phyloP scores from a whole-genome alignment of 2,329 filamentous ascomycete species.

The Metarhizium robertsii region DNA sequence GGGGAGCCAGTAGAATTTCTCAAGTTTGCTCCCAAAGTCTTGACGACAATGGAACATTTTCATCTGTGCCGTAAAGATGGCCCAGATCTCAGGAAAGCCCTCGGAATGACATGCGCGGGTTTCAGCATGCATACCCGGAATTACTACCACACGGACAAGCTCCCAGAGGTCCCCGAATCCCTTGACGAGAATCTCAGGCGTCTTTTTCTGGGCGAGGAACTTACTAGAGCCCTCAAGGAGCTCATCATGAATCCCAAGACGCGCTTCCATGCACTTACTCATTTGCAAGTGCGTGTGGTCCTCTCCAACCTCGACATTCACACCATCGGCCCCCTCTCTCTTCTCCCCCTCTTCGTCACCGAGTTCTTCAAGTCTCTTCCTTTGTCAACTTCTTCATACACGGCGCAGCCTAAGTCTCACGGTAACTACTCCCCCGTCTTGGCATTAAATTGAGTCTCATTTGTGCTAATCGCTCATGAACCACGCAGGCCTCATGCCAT shows the following conservation, averaged over 20 bases:
- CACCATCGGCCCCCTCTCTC: not conserved
- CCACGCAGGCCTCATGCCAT: too few relatives aligned
- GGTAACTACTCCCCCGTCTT: not conserved
- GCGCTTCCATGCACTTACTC: not conserved
- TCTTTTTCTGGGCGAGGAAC: not conserved
- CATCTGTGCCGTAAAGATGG: too few relatives aligned
- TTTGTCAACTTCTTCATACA: too few relatives aligned
- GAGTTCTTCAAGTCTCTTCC: not conserved
- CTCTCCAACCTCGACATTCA: not conserved
- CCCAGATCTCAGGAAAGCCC: not conserved
- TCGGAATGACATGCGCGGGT: not conserved
- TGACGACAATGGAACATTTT: too few relatives aligned
- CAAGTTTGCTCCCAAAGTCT: too few relatives aligned
- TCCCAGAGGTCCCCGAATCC: not conserved
- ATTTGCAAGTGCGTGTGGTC: not conserved
- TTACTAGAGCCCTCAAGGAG: not conserved
- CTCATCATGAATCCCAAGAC: not conserved
- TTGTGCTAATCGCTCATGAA: too few relatives aligned
- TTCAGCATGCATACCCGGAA: not conserved
- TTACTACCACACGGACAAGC: not conserved
- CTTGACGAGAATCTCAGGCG: not conserved
- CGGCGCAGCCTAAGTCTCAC: accelerated
- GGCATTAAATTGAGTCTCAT: too few relatives aligned
- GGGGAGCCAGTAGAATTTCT: accelerated
- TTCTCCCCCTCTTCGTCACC: not conserved